A percentile compares a stretch with the other conserved stretches of the same genome.
These are phyloP conservation scores for Mimosa pudica DNA, from an alignment of 306 rosid species.

Conservation along the genomic window DNA sequence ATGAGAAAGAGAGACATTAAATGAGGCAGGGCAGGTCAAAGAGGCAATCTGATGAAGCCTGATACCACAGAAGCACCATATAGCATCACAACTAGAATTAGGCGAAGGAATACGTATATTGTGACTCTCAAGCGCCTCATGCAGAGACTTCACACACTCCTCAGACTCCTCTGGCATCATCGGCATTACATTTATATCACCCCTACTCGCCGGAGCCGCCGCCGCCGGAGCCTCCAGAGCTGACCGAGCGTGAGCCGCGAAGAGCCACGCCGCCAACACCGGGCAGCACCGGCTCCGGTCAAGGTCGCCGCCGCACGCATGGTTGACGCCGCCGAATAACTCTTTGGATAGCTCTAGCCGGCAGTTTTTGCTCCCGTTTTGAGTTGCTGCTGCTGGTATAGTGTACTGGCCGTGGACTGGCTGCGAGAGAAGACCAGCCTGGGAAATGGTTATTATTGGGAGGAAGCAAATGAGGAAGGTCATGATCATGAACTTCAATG, in stretches of 20 bases:
- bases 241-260: constrained; percentile 73
- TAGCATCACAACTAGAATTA: constrained; percentile 72
- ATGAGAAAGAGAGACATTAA: constrained; percentile 52
- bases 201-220: constrained; percentile 21
- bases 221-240: constrained; percentile 45
- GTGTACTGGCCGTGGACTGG: constrained; percentile 35
- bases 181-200: constrained; percentile 45
- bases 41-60: constrained; percentile 71
- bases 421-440: constrained; percentile 38
- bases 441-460: constrained; percentile 14
- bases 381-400: constrained; percentile 64
- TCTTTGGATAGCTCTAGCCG: constrained; percentile 77
- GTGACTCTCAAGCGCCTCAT: constrained; percentile 53
- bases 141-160: constrained; percentile 70
- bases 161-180: constrained; percentile 85
- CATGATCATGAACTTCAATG: constrained; percentile 20
- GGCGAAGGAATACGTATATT: constrained; percentile 69
- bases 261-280: constrained; percentile 83
- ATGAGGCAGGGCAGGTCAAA: constrained; percentile 69
- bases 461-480: constrained; percentile 8
- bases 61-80: constrained; percentile 78
- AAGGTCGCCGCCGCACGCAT: constrained; percentile 62
- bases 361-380: constrained; percentile 56
- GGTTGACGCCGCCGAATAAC: constrained; percentile 80
- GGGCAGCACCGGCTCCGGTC: constrained; percentile 93